Conservation (phyloP, 2,329 filamentous ascomycete genomes). For the Trichophyton mentagrophytes region DNA sequence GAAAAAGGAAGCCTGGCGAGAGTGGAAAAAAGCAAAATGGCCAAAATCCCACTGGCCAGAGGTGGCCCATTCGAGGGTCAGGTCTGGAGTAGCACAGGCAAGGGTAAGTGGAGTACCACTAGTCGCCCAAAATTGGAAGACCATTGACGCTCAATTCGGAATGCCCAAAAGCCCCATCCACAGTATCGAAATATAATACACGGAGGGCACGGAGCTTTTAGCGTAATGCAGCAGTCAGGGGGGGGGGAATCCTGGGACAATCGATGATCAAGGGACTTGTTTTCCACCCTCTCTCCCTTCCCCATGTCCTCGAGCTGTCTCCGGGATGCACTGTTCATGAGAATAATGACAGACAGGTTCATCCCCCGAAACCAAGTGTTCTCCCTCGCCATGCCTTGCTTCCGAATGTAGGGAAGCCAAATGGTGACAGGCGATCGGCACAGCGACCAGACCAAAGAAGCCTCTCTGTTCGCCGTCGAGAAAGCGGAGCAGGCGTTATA, state of each 20-base stretch:
- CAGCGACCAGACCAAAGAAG: not conserved
- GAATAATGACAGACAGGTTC: not conserved
- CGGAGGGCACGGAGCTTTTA: conserved; percentile 3
- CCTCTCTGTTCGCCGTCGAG: conserved; percentile 16
- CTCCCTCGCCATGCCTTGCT: not conserved
- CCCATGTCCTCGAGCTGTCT: not conserved
- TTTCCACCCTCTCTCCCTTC: not conserved
- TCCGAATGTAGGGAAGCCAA: not conserved
- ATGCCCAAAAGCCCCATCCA: not conserved
- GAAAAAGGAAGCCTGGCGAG: not conserved
- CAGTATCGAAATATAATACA: not conserved
- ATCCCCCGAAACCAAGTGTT: not conserved
- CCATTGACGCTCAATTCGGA: conserved; percentile 2
- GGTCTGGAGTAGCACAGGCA: conserved; percentile 1
- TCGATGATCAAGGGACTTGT: not conserved
- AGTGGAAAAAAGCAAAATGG: not conserved
- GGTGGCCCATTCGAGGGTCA: conserved; percentile 4
- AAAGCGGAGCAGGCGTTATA: conserved; percentile 23
- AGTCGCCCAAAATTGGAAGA: conserved; percentile 3
- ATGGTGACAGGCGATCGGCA: conserved; percentile 1
- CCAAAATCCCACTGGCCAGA: not conserved
- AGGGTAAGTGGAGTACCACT: conserved; percentile 3
- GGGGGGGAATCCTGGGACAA: not conserved
- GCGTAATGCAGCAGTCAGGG: not conserved
- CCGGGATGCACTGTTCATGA: not conserved